Conservation (phyloP, 352 stramenopile species). For the Pythium coloratum region DNA sequence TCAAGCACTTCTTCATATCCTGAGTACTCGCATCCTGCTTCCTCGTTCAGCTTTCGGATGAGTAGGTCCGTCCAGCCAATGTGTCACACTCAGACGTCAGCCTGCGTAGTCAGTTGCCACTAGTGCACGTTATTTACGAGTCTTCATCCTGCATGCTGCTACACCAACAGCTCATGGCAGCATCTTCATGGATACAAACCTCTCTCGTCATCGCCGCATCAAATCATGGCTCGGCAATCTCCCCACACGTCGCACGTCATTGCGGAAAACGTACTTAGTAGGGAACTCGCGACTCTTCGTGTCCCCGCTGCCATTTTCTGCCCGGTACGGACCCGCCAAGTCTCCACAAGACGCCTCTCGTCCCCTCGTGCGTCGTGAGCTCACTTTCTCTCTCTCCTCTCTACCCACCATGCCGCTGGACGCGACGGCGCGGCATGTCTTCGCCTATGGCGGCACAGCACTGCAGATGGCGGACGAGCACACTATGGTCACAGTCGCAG, state of each 20-base stretch:
- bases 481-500: constrained; percentile 58
- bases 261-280: background rate
- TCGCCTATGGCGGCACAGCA: constrained; percentile 54
- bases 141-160: too few relatives aligned
- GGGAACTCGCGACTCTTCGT: constrained; percentile 2
- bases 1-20: too few relatives aligned
- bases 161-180: background rate
- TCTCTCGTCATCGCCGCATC: background rate
- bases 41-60: too few relatives aligned
- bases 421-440: constrained; percentile 58
- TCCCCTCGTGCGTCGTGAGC: background rate
- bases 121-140: too few relatives aligned
- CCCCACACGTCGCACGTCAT: background rate
- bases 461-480: constrained; percentile 72
- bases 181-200: too few relatives aligned
- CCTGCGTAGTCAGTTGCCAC: too few relatives aligned
- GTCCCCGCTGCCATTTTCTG: background rate
- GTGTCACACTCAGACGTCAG: too few relatives aligned
- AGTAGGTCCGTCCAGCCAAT: too few relatives aligned
- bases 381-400: background rate
- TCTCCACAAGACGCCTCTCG: background rate
- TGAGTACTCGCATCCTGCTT: too few relatives aligned
- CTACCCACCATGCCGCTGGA: constrained; percentile 45
- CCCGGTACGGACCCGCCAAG: background rate
- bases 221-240: background rate